Evolutionary conservation across 345 rosid genomes (phyloP), one percentile per base, ranked within the genome.

Genomic region (Pugionium cornutum): DNA sequence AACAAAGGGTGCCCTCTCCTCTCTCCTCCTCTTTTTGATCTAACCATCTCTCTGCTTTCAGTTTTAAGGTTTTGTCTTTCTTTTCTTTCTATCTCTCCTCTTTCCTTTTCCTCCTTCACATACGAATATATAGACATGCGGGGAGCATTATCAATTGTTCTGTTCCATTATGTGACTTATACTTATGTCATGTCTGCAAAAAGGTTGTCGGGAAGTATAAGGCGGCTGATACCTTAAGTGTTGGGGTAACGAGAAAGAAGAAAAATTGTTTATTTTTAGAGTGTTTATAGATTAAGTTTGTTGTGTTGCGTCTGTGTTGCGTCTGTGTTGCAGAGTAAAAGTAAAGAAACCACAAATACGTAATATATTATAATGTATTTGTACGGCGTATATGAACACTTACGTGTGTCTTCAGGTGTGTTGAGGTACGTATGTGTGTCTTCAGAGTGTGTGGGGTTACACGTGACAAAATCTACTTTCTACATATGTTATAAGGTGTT

Each of bases 1-100:
- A 88, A 64, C 66, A 83, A 67, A 31, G 83, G 88, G 74, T 76
- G 83, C 25, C 83, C 79, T 53, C 62, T 60, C 69, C 26, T 66
- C 44, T 73, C 72, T 69, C 73, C 53, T 44, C 76, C 25, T 59
- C 27, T 37, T 64, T 74, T 67, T 53, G 43, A 18, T 51, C 34
- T 47, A 5, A 36, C 50, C 65, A 49, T 64, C 36, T 42, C 37
- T 45, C 50, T n/a, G 45, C 28, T 9, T 34, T 53, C 56, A 33
- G 11, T 6, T 58, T 58, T 11, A 0, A 6, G 27, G 45, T 51
- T 6, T 31, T 41, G 18, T 18, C 18, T 18, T 18, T 18, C 18
- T 18, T 11, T 30, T 64, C 40, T 36, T 27, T n/a, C 0, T 35
- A 53, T 59, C 33, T 66, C 32, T 18, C 18, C 18, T 18, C 18